Percentiles rank a stretch among this genome's conserved stretches.
phyloP scores from a whole-genome alignment of 179 eudicot species.

The Sideroxylon spinosum region DNA sequence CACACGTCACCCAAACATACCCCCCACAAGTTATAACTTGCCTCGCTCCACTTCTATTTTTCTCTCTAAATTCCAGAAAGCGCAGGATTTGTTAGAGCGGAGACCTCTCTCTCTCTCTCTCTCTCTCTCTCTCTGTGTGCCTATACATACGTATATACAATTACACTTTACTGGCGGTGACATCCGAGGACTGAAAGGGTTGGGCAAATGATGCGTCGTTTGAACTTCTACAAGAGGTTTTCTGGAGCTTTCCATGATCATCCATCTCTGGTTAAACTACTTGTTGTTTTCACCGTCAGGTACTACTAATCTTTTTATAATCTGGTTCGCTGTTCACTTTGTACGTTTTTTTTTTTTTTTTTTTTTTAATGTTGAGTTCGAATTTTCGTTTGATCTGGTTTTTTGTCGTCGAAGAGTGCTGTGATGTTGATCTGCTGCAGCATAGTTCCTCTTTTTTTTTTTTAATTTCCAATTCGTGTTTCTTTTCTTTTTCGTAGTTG shows the following conservation, averaged over 20 bases:
- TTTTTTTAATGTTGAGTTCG: background rate
- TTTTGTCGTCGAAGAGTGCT: background rate
- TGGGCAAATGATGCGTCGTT: conserved; percentile 24
- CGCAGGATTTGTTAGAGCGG: too few relatives aligned
- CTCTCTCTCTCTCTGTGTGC: background rate
- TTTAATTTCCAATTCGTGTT: too few relatives aligned
- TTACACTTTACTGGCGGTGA: background rate
- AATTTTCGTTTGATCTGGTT: conserved; percentile 6
- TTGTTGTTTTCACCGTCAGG: conserved; percentile 69
- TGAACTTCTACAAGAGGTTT: conserved; percentile 41
- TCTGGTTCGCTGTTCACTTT: background rate
- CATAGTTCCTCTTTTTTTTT: too few relatives aligned
- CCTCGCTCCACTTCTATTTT: too few relatives aligned
- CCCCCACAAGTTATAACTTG: too few relatives aligned
- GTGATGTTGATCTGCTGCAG: background rate
- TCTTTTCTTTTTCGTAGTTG: background rate
- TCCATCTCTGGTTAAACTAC: conserved; percentile 53
- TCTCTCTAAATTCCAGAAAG: too few relatives aligned
- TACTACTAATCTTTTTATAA: background rate
- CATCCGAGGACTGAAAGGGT: conserved; percentile 6
- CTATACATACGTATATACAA: too few relatives aligned
- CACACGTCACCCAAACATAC: too few relatives aligned
- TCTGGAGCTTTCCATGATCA: conserved; percentile 50
- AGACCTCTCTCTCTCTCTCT: background rate
- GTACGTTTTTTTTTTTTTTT: background rate